These are phyloP conservation scores for Apiotrichum siamense DNA, from an alignment of 1,284 basidiomycete genomes.

Conservation along the genomic window DNA sequence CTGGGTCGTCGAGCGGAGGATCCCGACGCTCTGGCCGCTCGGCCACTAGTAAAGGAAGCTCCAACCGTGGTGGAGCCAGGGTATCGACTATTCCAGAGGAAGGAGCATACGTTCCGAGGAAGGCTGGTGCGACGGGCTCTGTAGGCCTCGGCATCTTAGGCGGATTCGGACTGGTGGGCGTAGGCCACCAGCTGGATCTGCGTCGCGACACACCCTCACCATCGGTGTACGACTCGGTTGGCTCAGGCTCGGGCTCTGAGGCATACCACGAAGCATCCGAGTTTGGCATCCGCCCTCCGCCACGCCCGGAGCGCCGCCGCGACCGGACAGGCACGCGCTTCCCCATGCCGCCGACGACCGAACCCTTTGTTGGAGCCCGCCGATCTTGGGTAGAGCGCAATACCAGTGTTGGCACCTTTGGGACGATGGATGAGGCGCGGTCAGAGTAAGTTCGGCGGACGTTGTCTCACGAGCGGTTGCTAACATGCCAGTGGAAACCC, in stretches of 20 bases:
- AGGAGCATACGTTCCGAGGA: not conserved
- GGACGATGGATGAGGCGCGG: conserved; percentile 1
- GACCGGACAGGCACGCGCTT: not conserved
- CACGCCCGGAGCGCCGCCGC: not conserved
- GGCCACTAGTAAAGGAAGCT: not conserved
- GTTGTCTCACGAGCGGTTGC: not conserved
- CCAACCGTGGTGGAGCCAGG: not conserved
- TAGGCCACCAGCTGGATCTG: not conserved
- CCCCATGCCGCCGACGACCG: not conserved
- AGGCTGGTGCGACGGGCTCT: not conserved
- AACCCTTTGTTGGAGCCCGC: not conserved
- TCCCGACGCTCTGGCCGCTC: not conserved
- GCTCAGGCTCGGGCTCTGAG: conserved; percentile 1
- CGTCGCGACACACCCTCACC: not conserved
- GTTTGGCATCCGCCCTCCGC: conserved; percentile 5
- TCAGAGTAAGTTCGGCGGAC: not conserved
- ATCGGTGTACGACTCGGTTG: conserved; percentile 11
- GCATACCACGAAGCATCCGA: conserved; percentile 1
- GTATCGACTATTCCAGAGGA: conserved; percentile 12
- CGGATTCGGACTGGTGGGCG: not conserved
- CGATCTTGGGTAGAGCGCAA: conserved; percentile 4
- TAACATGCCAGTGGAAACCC: not conserved
- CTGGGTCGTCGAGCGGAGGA: not conserved
- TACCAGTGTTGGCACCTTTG: conserved; percentile 15
- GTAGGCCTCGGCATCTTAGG: not conserved